Conservation (phyloP, 495 filamentous ascomycete genomes). For the Astrothelium subdiscretum region DNA sequence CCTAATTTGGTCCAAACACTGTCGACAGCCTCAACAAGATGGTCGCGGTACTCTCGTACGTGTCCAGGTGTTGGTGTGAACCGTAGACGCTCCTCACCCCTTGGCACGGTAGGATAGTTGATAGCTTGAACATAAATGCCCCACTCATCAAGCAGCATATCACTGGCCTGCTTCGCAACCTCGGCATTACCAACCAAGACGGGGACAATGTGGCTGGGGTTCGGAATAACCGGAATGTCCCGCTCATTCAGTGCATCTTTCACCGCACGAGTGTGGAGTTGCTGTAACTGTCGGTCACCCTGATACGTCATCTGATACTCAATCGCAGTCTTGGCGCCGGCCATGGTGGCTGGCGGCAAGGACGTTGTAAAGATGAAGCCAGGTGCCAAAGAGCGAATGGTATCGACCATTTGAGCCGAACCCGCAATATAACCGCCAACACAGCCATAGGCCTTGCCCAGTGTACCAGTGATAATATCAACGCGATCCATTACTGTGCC, state of each 20-base stretch:
- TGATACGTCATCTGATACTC: slow-evolving; percentile 76
- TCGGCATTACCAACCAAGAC: slow-evolving; percentile 89
- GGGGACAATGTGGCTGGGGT: slow-evolving; percentile 91
- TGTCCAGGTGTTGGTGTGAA: slow-evolving; percentile 95
- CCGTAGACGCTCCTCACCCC: slow-evolving; percentile 87
- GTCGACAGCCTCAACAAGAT: slow-evolving; percentile 76
- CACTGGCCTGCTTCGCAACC: slow-evolving; percentile 80
- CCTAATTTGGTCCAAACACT: slow-evolving; percentile 75
- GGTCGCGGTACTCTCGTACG: slow-evolving; percentile 63
- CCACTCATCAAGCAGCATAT: slow-evolving; percentile 75
- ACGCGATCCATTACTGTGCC: slow-evolving; percentile 91
- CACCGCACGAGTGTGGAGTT: slow-evolving; percentile 87
- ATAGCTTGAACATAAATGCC: slow-evolving; percentile 96
- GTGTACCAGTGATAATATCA: slow-evolving; percentile 93
- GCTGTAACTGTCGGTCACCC: slow-evolving; percentile 79
- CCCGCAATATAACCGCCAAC: slow-evolving; percentile 97
- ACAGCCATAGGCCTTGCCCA: slow-evolving; percentile 96
- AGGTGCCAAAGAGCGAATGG: slow-evolving; percentile 88
- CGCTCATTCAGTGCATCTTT: slow-evolving; percentile 63
- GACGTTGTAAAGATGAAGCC: slow-evolving; percentile 99
- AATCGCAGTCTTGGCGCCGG: slow-evolving; percentile 81
- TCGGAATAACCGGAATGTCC: slow-evolving; percentile 96
- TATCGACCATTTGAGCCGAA: slow-evolving; percentile 77
- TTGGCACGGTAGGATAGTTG: slow-evolving; percentile 96
- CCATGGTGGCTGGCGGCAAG: slow-evolving; percentile 92